These are phyloP conservation scores for Chaetoscypha palmicola DNA, from an alignment of 2,329 filamentous ascomycete genomes.

Conservation along the genomic window DNA sequence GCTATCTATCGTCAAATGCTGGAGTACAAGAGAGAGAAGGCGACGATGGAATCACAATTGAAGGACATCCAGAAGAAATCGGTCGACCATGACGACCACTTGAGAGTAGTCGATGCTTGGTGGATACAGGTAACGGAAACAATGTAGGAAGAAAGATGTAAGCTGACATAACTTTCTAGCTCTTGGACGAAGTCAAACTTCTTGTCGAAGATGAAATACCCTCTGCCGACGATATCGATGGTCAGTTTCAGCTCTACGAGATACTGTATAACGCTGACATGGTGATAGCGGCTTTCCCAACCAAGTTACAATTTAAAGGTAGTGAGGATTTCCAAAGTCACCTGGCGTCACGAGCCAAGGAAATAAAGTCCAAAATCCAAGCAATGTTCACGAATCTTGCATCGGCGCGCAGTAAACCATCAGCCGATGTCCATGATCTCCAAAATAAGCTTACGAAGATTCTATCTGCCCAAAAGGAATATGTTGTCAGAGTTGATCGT, in stretches of 20 bases:
- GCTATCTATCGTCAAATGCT: constrained; percentile 97
- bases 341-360: constrained; percentile 65
- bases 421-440: constrained; percentile 64
- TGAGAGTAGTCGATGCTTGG: constrained; percentile 87
- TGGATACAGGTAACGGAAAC: constrained; percentile 67
- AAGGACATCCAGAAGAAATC: constrained; percentile 73
- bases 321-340: constrained; percentile 73
- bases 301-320: constrained; percentile 55
- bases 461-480: constrained; percentile 75
- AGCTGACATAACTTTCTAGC: constrained; percentile 33
- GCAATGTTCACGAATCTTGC: constrained; percentile 56
- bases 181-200: constrained; percentile 58
- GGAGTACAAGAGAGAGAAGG: constrained; percentile 90
- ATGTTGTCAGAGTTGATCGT: constrained; percentile 68
- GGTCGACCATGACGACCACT: constrained; percentile 82
- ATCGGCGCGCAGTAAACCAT: constrained; percentile 44
- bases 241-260: constrained; percentile 22
- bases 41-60: constrained; percentile 71
- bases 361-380: constrained; percentile 69
- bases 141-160: not conserved
- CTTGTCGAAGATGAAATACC: constrained; percentile 46
- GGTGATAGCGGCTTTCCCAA: constrained; percentile 47
- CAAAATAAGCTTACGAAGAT: constrained; percentile 69
- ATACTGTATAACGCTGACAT: constrained; percentile 21
- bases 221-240: constrained; percentile 36